Evolutionary conservation across 768 basidiomycete genomes (phyloP).

Genomic region (Coprinopsis strossmayeri): DNA sequence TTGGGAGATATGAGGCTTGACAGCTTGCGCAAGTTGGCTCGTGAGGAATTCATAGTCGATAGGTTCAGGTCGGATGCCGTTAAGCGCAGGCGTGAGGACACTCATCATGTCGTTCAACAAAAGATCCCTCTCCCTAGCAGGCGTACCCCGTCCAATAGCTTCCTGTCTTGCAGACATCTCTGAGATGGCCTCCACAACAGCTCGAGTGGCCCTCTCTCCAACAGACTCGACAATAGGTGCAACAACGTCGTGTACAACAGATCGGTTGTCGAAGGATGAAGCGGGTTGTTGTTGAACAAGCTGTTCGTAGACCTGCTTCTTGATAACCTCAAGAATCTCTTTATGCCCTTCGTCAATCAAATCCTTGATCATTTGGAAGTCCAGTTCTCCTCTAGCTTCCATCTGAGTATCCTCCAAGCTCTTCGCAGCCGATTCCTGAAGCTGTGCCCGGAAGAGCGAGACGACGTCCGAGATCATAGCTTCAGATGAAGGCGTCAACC

Average conservation of each 20-base stretch:
- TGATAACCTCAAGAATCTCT: slow-evolving; percentile 50
- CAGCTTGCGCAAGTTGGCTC: slow-evolving; percentile 69
- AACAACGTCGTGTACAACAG: slow-evolving; percentile 21
- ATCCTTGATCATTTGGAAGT: slow-evolving; percentile 70
- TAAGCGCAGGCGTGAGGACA: slow-evolving; percentile 55
- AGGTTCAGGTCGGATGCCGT: slow-evolving; percentile 53
- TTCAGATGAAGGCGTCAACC: slow-evolving; percentile 43
- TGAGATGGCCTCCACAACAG: slow-evolving; percentile 55
- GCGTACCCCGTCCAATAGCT: slow-evolving; percentile 34
- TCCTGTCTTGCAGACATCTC: slow-evolving; percentile 53
- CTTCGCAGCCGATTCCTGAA: slow-evolving; percentile 54
- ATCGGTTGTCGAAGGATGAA: background rate
- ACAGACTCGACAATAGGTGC: slow-evolving; percentile 51
- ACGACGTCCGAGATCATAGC: slow-evolving; percentile 62
- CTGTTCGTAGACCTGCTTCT: slow-evolving; percentile 16
- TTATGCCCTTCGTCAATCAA: slow-evolving; percentile 62
- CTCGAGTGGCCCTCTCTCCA: slow-evolving; percentile 47
- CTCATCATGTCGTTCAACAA: slow-evolving; percentile 56
- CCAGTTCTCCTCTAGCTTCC: slow-evolving; percentile 72
- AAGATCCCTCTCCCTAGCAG: slow-evolving; percentile 48
- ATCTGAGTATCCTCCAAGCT: slow-evolving; percentile 55
- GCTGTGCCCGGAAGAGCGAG: slow-evolving; percentile 58
- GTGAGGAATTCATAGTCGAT: slow-evolving; percentile 79
- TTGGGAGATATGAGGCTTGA: slow-evolving; percentile 84
- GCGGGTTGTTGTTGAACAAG: background rate